phyloP scores from a whole-genome alignment of 2,329 filamentous ascomycete genomes.

The Ceratocystis alfenasii region DNA sequence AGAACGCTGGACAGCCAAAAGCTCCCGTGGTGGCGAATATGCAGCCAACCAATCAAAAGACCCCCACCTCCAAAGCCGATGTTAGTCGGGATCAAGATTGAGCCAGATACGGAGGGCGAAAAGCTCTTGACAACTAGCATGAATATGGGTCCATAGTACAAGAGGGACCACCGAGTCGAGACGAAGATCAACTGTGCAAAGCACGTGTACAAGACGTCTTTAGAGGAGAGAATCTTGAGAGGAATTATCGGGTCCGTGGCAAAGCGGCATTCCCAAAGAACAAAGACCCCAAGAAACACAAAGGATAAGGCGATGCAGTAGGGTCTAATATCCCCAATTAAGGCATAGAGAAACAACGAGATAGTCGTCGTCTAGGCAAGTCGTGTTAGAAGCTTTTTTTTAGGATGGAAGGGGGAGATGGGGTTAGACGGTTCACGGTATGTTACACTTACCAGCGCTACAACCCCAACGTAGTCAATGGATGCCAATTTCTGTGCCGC shows the following conservation, averaged over 20 bases:
- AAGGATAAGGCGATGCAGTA: constrained; percentile 50
- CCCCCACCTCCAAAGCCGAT: constrained; percentile 65
- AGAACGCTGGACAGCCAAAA: constrained; percentile 57
- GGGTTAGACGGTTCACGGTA: background rate
- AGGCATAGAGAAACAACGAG: constrained; percentile 58
- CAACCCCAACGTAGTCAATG: constrained; percentile 65
- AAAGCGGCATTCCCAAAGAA: constrained; percentile 50
- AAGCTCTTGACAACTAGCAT: constrained; percentile 64
- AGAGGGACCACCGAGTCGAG: constrained; percentile 65
- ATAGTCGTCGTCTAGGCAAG: constrained; percentile 46
- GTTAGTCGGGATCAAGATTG: constrained; percentile 72
- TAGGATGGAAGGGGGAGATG: background rate
- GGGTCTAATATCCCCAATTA: constrained; percentile 51
- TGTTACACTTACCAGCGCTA: constrained; percentile 43
- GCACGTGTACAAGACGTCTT: constrained; percentile 61
- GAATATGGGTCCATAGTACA: constrained; percentile 73
- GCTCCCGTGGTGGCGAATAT: constrained; percentile 59
- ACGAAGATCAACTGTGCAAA: constrained; percentile 65
- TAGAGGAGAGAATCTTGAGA: constrained; percentile 54
- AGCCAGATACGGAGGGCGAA: constrained; percentile 56
- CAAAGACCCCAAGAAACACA: constrained; percentile 40
- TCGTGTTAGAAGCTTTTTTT: constrained; percentile 21
- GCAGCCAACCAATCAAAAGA: constrained; percentile 59
- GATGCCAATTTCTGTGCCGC: constrained; percentile 42
- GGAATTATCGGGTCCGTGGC: constrained; percentile 64